These are phyloP conservation scores for Colletotrichum salicis DNA, from an alignment of 2,329 filamentous ascomycete genomes.

Conservation along the genomic window DNA sequence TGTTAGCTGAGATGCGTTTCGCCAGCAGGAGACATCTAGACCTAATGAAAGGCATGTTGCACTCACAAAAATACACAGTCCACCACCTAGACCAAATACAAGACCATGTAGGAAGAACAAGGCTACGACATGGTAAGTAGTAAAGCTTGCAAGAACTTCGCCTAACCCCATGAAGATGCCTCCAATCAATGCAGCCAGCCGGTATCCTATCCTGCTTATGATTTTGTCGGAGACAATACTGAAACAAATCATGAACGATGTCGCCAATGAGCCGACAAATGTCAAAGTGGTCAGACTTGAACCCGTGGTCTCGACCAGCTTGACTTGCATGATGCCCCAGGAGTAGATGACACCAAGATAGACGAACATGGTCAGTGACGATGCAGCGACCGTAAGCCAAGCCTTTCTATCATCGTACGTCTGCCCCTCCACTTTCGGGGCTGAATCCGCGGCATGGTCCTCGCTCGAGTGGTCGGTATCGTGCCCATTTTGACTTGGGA, in stretches of 20 bases:
- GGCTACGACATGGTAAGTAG: constrained; percentile 37
- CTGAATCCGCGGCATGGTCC: not conserved
- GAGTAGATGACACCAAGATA: constrained; percentile 44
- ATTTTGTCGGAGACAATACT: constrained; percentile 40
- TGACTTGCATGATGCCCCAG: constrained; percentile 42
- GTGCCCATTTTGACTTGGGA: not conserved
- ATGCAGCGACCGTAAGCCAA: constrained; percentile 42
- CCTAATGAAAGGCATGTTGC: not conserved
- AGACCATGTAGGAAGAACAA: constrained; percentile 42
- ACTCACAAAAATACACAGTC: constrained; percentile 41
- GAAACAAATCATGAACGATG: constrained; percentile 43
- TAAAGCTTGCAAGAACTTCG: constrained; percentile 42
- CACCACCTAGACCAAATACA: constrained; percentile 41
- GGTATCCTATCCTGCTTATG: constrained; percentile 40
- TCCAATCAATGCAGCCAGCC: constrained; percentile 38
- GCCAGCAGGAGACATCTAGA: not conserved
- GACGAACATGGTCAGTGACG: constrained; percentile 40
- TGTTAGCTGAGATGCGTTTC: not conserved
- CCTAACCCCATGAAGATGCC: constrained; percentile 41
- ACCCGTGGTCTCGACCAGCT: constrained; percentile 37
- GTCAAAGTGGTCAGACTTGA: constrained; percentile 41
- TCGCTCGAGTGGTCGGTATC: not conserved
- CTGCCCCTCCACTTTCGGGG: not conserved
- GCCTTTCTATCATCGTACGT: constrained; percentile 25
- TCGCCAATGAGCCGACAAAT: constrained; percentile 43